A percentile compares a stretch with the other conserved stretches of the same genome.
Conservation (phyloP, 768 basidiomycete genomes). For the Sarcodon sp. region DNA sequence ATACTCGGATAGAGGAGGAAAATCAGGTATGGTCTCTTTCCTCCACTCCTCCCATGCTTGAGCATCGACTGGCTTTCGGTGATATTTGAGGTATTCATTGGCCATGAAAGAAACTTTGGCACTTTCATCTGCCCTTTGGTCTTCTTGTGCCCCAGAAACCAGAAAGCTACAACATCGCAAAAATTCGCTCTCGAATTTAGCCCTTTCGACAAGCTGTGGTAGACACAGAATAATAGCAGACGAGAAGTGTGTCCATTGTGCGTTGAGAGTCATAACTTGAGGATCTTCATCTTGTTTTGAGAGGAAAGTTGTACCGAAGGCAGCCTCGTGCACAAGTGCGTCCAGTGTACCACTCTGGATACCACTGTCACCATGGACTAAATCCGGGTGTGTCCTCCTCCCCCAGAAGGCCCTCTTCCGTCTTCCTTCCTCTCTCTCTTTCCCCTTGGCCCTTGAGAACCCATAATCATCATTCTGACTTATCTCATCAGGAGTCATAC, state of each 20-base stretch:
- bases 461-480: conserved; percentile 12
- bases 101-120: conserved; percentile 51
- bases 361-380: conserved; percentile 27
- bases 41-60: conserved; percentile 47
- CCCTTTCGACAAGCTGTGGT: conserved; percentile 39
- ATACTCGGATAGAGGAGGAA: conserved; percentile 10
- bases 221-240: conserved; percentile 46
- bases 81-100: conserved; percentile 47
- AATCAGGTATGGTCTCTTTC: conserved; percentile 34
- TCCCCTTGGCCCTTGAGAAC: conserved; percentile 14
- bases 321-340: conserved; percentile 69
- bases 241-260: conserved; percentile 50
- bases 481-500: conserved; percentile 8
- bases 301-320: conserved; percentile 62
- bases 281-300: conserved; percentile 1
- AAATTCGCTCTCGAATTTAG: conserved; percentile 60
- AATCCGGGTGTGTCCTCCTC: conserved; percentile 57
- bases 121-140: conserved; percentile 22
- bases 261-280: conserved; percentile 4
- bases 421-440: conserved; percentile 21
- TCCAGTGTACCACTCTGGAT: conserved; percentile 64
- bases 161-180: conserved; percentile 53
- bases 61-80: conserved; percentile 38
- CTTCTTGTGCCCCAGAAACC: conserved; percentile 38
- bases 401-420: conserved; percentile 73